Evolutionary conservation across 805 yeast genomes (phyloP).

Genomic region (Kuraishia hungarica): DNA sequence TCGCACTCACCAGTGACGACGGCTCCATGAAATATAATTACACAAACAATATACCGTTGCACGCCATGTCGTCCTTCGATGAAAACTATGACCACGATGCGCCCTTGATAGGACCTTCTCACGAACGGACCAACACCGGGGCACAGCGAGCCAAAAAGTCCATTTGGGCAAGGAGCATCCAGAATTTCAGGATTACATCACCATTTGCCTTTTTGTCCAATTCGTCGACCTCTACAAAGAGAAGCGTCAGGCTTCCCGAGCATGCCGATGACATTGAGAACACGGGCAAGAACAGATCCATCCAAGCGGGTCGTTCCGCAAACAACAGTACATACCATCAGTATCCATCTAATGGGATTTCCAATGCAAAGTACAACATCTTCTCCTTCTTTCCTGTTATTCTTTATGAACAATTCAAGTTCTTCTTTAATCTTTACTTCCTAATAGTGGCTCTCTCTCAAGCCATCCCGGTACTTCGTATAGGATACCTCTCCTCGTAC

Average conservation of each 20-base stretch:
- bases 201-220: conserved; percentile 14
- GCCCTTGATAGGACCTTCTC: conserved; percentile 12
- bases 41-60: conserved; percentile 15
- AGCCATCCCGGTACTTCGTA: conserved; percentile 78
- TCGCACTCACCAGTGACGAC: conserved; percentile 22
- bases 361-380: conserved; percentile 91
- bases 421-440: conserved; percentile 90
- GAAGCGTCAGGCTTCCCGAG: conserved; percentile 17
- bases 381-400: conserved; percentile 82
- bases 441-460: conserved; percentile 91
- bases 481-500: conserved; percentile 89
- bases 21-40: conserved; percentile 10
- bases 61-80: conserved; percentile 16
- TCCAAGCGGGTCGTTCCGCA: conserved; percentile 28
- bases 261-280: conserved; percentile 10
- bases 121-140: background rate
- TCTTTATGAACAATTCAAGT: conserved; percentile 92
- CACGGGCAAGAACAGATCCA: conserved; percentile 22
- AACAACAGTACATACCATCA: conserved; percentile 1
- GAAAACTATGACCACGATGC: conserved; percentile 12
- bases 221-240: conserved; percentile 10
- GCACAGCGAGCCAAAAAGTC: conserved; percentile 12
- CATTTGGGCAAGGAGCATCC: conserved; percentile 22
- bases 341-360: conserved; percentile 67
- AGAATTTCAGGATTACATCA: conserved; percentile 16